These are phyloP conservation scores for Earliella scabrosa DNA, from an alignment of 1,284 basidiomycete genomes.

Conservation along the genomic window DNA sequence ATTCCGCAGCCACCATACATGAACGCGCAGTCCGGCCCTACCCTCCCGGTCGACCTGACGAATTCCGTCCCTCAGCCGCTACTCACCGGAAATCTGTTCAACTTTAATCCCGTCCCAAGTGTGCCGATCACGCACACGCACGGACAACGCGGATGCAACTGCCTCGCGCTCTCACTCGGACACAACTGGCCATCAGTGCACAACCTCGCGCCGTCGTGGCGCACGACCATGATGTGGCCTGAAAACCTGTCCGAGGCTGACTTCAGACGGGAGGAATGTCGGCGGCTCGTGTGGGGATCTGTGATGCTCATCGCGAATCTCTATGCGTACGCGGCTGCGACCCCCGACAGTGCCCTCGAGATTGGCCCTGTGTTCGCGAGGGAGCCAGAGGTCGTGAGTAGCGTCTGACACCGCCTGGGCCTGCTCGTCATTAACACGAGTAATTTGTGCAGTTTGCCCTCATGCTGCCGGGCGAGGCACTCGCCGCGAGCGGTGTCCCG, in stretches of 20 bases:
- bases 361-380: constrained; percentile 57
- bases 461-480: constrained; percentile 67
- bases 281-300: constrained; percentile 71
- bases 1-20: background rate
- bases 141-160: constrained; percentile 45
- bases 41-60: background rate
- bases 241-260: constrained; percentile 61
- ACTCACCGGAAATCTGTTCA: background rate
- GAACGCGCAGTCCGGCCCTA: background rate
- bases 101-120: background rate
- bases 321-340: constrained; percentile 57
- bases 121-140: background rate
- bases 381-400: constrained; percentile 68
- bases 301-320: constrained; percentile 64
- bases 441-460: constrained; percentile 67
- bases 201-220: constrained; percentile 65
- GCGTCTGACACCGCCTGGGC: background rate
- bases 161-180: constrained; percentile 53
- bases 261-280: constrained; percentile 67
- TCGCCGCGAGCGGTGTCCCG: constrained; percentile 29
- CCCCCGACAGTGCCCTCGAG: constrained; percentile 40
- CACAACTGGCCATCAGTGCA: constrained; percentile 49
- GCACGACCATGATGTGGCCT: constrained; percentile 65
- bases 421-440: no score
- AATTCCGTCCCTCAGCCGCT: background rate